phyloP scores from a whole-genome alignment of 2,329 filamentous ascomycete genomes.

The Beauveria asiatica region DNA sequence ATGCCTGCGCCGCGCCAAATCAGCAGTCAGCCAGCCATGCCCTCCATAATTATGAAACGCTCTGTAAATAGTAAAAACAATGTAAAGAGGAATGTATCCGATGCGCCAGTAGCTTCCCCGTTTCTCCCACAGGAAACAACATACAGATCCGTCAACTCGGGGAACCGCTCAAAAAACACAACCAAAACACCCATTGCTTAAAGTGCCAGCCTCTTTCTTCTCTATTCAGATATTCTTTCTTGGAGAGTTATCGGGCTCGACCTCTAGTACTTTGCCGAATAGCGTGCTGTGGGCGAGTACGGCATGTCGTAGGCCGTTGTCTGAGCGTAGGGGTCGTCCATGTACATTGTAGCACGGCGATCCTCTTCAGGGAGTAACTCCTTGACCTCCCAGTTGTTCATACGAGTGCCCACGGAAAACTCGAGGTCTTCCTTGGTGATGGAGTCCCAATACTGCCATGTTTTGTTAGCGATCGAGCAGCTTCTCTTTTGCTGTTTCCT shows the following conservation, averaged over 20 bases:
- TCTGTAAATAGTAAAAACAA: neutral
- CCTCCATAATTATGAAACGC: neutral
- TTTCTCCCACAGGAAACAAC: neutral
- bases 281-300: slow-evolving; percentile 37
- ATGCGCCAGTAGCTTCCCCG: neutral
- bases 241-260: neutral
- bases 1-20: neutral
- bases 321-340: slow-evolving; percentile 56
- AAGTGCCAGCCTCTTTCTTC: neutral
- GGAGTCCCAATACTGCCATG: slow-evolving; percentile 85
- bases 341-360: slow-evolving; percentile 62
- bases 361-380: slow-evolving; percentile 78
- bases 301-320: slow-evolving; percentile 45
- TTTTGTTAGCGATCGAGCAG: neutral
- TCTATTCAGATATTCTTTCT: slow-evolving; percentile 7
- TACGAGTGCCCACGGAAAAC: slow-evolving; percentile 90
- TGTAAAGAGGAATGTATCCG: neutral
- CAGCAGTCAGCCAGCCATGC: neutral
- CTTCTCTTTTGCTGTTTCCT: neutral
- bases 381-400: slow-evolving; percentile 98
- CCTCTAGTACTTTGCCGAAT: slow-evolving; percentile 38
- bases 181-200: neutral
- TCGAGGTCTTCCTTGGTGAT: slow-evolving; percentile 98
- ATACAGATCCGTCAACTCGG: neutral
- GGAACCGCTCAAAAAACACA: neutral